Percentiles rank a stretch among this genome's conserved stretches.
phyloP scores from a whole-genome alignment of 2,329 filamentous ascomycete species.

The Balansia obtecta region DNA sequence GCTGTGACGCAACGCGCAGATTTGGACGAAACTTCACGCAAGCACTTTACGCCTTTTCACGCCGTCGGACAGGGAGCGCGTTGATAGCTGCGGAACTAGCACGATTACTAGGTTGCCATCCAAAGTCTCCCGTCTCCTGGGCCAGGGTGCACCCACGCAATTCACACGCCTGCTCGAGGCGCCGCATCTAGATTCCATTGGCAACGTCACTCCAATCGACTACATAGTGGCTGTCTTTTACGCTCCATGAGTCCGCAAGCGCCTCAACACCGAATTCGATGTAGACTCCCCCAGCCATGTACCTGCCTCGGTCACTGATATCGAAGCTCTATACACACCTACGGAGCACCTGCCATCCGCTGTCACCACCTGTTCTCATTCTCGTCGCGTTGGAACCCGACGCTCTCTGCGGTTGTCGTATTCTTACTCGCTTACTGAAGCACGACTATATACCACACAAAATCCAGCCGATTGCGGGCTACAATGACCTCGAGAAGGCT shows the following conservation, averaged over 20 bases:
- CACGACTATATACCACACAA: slow-evolving; percentile 97
- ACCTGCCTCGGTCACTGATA: slow-evolving; percentile 81
- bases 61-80: background rate
- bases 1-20: background rate
- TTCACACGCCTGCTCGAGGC: background rate
- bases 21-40: background rate
- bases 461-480: slow-evolving; percentile 87
- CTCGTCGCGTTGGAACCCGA: slow-evolving; percentile 92
- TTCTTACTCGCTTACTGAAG: slow-evolving; percentile 85
- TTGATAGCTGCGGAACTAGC: background rate
- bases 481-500: slow-evolving; percentile 73
- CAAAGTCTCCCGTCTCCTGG: too few species aligned
- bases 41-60: background rate
- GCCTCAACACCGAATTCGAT: slow-evolving; percentile 17
- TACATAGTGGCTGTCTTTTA: slow-evolving; percentile 5
- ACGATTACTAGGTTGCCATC: background rate
- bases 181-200: background rate
- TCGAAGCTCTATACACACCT: slow-evolving; percentile 87
- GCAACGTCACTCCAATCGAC: slow-evolving; percentile 6
- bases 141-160: background rate
- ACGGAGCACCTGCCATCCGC: slow-evolving; percentile 73
- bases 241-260: slow-evolving; percentile 15
- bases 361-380: slow-evolving; percentile 80
- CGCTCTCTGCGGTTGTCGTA: slow-evolving; percentile 87
- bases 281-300: slow-evolving; percentile 47